These are phyloP conservation scores for Phytophthora cactorum DNA, from an alignment of 352 stramenopile genomes.

Conservation along the genomic window DNA sequence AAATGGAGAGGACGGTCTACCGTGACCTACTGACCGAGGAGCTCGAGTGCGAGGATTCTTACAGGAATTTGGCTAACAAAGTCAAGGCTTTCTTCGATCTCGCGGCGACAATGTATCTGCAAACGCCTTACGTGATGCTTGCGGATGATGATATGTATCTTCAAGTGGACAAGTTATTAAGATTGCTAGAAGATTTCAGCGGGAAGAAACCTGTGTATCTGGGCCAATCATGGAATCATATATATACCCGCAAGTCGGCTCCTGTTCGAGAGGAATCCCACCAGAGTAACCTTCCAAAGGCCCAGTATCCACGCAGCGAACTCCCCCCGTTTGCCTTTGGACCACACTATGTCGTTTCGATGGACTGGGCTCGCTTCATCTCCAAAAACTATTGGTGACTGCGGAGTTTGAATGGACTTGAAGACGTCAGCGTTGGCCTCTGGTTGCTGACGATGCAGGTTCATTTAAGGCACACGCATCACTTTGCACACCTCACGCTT, in stretches of 20 bases:
- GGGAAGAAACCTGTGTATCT: conserved; percentile 14
- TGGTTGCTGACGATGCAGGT: conserved; percentile 64
- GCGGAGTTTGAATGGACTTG: conserved; percentile 39
- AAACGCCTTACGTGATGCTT: conserved; percentile 45
- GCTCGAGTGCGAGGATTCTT: conserved; percentile 46
- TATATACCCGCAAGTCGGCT: too few species aligned
- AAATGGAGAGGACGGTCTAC: conserved; percentile 33
- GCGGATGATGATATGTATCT: conserved; percentile 59
- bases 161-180: conserved; percentile 16
- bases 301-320: conserved; percentile 28
- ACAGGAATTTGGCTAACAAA: conserved; percentile 28
- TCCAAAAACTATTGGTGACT: conserved; percentile 34
- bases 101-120: conserved; percentile 1
- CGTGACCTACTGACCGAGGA: conserved; percentile 46
- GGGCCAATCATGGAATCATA: neutral
- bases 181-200: neutral
- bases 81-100: conserved; percentile 35
- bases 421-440: conserved; percentile 61
- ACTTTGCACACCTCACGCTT: neutral
- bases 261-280: conserved; percentile 13
- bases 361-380: conserved; percentile 53
- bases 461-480: conserved; percentile 14
- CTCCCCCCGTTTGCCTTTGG: conserved; percentile 43
- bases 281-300: neutral
- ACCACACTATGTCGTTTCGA: conserved; percentile 48